These are phyloP conservation scores for Ascochyta viciae-villosae DNA, from an alignment of 2,329 filamentous ascomycete genomes.

Conservation along the genomic window DNA sequence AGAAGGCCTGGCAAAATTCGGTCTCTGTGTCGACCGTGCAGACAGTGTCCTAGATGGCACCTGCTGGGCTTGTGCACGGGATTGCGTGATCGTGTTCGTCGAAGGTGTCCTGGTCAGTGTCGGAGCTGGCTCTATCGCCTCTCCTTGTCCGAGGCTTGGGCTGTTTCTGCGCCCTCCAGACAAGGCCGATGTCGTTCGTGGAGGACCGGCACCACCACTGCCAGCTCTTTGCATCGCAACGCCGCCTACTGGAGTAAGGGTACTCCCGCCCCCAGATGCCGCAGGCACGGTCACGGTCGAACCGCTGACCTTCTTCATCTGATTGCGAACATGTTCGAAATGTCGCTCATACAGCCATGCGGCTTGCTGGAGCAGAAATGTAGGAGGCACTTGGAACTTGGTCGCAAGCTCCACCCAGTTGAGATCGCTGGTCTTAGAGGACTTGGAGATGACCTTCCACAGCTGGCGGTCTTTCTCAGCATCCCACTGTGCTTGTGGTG, in stretches of 20 bases:
- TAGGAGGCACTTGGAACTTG: conserved; percentile 81
- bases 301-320: conserved; percentile 78
- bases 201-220: conserved; percentile 54
- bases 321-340: conserved; percentile 85
- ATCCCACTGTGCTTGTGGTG: conserved; percentile 87
- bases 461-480: conserved; percentile 83
- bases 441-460: conserved; percentile 87
- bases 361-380: conserved; percentile 91
- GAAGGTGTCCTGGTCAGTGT: conserved; percentile 56
- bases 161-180: conserved; percentile 65
- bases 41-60: conserved; percentile 34
- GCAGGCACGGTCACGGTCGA: conserved; percentile 64
- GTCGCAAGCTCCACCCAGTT: conserved; percentile 85
- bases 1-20: conserved; percentile 27
- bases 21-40: conserved; percentile 36
- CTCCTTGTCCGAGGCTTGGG: conserved; percentile 58
- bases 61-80: conserved; percentile 34
- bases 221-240: conserved; percentile 60
- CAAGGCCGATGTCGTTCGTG: conserved; percentile 60
- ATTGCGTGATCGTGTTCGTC: conserved; percentile 57
- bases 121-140: conserved; percentile 50
- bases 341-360: conserved; percentile 93
- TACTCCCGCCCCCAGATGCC: conserved; percentile 48
- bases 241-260: conserved; percentile 50
- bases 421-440: conserved; percentile 79